Conservation (phyloP, 352 stramenopile genomes). For the Globisporangium canariense region DNA sequence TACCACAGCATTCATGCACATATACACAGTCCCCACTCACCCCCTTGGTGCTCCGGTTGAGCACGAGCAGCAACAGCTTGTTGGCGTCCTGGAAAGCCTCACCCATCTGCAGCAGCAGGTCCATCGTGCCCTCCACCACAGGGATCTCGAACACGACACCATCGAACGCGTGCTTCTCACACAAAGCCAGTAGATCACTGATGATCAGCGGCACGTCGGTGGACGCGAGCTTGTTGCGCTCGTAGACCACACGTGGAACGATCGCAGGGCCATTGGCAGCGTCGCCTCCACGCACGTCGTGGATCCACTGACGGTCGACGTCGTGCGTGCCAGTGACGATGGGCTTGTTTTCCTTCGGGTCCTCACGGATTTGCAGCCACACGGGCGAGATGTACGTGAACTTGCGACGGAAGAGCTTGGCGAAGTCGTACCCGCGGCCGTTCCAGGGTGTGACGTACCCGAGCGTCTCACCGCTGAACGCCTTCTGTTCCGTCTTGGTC, state of each 20-base stretch:
- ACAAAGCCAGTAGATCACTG: conserved; percentile 38
- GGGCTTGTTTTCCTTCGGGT: conserved; percentile 33
- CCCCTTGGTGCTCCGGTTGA: conserved; percentile 53
- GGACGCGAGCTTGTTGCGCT: conserved; percentile 56
- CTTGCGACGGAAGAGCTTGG: conserved; percentile 66
- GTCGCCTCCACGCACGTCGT: conserved; percentile 32
- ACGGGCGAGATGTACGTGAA: conserved; percentile 78
- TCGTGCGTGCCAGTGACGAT: conserved; percentile 71
- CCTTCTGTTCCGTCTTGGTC: conserved; percentile 11
- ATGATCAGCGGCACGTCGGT: conserved; percentile 59
- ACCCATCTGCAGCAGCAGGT: conserved; percentile 57
- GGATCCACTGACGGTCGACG: conserved; percentile 60
- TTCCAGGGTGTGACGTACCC: conserved; percentile 85
- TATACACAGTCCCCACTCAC: conserved; percentile 15
- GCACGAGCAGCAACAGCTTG: conserved; percentile 63
- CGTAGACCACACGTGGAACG: conserved; percentile 76
- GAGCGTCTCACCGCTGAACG: conserved; percentile 54
- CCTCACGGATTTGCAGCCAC: conserved; percentile 77
- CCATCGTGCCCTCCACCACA: conserved; percentile 49
- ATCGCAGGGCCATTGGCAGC: conserved; percentile 34
- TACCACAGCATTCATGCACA: neutral
- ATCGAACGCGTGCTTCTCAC: conserved; percentile 46
- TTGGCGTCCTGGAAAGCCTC: conserved; percentile 40
- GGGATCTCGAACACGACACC: conserved; percentile 80
- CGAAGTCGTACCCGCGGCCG: conserved; percentile 67